phyloP scores from a whole-genome alignment of 352 stramenopile genomes.

The Pythium pyrilobum region DNA sequence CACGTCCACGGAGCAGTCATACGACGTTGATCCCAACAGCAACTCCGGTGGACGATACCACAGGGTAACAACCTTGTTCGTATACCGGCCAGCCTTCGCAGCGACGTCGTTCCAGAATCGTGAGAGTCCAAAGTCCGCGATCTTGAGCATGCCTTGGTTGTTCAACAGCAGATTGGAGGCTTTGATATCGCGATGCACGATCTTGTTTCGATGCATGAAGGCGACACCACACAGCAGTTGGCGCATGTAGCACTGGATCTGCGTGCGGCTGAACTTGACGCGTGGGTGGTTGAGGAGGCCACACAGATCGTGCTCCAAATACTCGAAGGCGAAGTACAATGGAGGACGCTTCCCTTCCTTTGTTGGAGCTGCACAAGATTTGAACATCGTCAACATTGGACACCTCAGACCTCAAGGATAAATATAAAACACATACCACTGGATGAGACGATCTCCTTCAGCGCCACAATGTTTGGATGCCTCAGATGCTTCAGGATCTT shows the following conservation, averaged over 20 bases:
- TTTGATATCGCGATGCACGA: slow-evolving; percentile 85
- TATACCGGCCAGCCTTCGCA: slow-evolving; percentile 79
- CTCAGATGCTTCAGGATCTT: slow-evolving; percentile 96
- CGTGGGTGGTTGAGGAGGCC: slow-evolving; percentile 77
- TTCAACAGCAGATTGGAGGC: slow-evolving; percentile 82
- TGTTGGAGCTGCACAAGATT: slow-evolving; percentile 52
- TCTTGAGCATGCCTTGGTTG: slow-evolving; percentile 81
- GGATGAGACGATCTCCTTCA: slow-evolving; percentile 94
- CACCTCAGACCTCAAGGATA: not conserved
- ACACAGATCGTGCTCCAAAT: slow-evolving; percentile 83
- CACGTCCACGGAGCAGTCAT: slow-evolving; percentile 92
- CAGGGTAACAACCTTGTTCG: slow-evolving; percentile 94
- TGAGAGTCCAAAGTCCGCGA: slow-evolving; percentile 78
- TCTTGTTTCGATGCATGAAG: slow-evolving; percentile 88
- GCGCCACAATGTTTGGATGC: slow-evolving; percentile 93
- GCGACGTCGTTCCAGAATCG: slow-evolving; percentile 85
- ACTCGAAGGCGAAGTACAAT: slow-evolving; percentile 87
- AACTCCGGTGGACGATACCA: slow-evolving; percentile 94
- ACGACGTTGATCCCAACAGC: slow-evolving; percentile 89
- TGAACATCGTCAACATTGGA: not conserved
- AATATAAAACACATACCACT: slow-evolving; percentile 30
- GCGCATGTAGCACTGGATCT: slow-evolving; percentile 88
- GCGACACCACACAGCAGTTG: slow-evolving; percentile 75
- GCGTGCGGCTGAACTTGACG: slow-evolving; percentile 78
- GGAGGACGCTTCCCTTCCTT: slow-evolving; percentile 80